Conservation (phyloP, 495 filamentous ascomycete species). For the Trypethelium eluteriae region DNA sequence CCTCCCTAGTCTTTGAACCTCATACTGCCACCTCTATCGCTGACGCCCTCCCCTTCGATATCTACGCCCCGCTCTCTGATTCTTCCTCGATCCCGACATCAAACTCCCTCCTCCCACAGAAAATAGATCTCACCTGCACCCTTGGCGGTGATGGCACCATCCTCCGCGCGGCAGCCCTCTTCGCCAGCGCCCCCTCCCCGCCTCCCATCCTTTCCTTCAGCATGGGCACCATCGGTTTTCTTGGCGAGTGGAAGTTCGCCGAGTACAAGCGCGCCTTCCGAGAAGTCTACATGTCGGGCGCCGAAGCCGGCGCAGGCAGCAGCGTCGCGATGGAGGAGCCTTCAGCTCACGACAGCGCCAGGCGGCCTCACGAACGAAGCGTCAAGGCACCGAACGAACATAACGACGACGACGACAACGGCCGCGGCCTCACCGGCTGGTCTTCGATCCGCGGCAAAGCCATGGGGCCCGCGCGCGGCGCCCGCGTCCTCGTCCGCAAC, state of each 20-base stretch:
- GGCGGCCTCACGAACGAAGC: neutral
- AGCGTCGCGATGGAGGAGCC: neutral
- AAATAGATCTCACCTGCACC: conserved; percentile 79
- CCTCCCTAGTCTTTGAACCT: conserved; percentile 75
- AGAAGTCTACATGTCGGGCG: conserved; percentile 88
- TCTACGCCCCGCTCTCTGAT: conserved; percentile 45
- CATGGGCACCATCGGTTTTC: conserved; percentile 91
- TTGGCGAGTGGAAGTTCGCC: conserved; percentile 91
- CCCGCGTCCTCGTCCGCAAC: conserved; percentile 76
- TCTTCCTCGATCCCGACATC: neutral
- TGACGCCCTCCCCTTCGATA: conserved; percentile 63
- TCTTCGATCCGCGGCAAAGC: conserved; percentile 67
- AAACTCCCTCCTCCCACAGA: conserved; percentile 42
- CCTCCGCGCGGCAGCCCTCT: conserved; percentile 80
- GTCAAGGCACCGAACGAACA: neutral
- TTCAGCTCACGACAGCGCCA: no score
- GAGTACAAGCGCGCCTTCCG: conserved; percentile 86
- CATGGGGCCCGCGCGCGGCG: conserved; percentile 64
- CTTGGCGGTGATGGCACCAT: conserved; percentile 96
- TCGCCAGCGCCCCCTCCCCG: conserved; percentile 70
- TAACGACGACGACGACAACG: conserved; percentile 19
- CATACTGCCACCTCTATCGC: conserved; percentile 66
- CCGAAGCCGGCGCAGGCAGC: conserved; percentile 29
- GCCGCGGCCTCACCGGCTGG: conserved; percentile 49
- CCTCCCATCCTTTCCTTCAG: conserved; percentile 92